These are phyloP conservation scores for Crucihimalaya himalaica DNA, from an alignment of 345 rosid genomes.

Conservation along the genomic window DNA sequence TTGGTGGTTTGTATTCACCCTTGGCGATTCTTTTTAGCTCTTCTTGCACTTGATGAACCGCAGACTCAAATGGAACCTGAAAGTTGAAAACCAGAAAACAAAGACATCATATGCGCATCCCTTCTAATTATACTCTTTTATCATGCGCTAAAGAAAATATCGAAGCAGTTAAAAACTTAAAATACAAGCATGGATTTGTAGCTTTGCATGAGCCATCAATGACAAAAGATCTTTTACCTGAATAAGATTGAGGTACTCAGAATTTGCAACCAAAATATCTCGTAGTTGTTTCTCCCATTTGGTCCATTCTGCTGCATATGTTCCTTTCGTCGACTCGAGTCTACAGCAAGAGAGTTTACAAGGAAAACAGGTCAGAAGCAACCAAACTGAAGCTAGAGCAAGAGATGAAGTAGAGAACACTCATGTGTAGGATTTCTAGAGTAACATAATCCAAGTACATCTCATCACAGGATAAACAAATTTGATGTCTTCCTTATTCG, in stretches of 20 bases:
- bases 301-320: conserved; percentile 72
- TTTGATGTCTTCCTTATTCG: background rate
- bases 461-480: background rate
- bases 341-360: conserved; percentile 41
- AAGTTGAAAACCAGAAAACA: conserved; percentile 16
- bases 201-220: background rate
- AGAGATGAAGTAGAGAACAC: background rate
- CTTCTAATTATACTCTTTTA: background rate
- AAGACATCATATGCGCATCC: background rate
- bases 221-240: conserved; percentile 52
- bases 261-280: conserved; percentile 46
- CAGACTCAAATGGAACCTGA: conserved; percentile 83
- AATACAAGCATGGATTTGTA: background rate
- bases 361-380: conserved; percentile 23
- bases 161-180: conserved; percentile 3
- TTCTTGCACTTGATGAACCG: conserved; percentile 68
- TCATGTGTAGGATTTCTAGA: conserved; percentile 1
- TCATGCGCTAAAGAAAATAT: background rate
- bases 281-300: conserved; percentile 87
- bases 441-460: conserved; percentile 12
- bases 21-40: conserved; percentile 65
- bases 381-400: conserved; percentile 1
- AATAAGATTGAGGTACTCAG: conserved; percentile 66
- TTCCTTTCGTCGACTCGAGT: conserved; percentile 75
- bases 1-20: conserved; percentile 69